Evolutionary conservation across 75 land plant species (phyloP).

Genomic region (Ceratopteris richardii): DNA sequence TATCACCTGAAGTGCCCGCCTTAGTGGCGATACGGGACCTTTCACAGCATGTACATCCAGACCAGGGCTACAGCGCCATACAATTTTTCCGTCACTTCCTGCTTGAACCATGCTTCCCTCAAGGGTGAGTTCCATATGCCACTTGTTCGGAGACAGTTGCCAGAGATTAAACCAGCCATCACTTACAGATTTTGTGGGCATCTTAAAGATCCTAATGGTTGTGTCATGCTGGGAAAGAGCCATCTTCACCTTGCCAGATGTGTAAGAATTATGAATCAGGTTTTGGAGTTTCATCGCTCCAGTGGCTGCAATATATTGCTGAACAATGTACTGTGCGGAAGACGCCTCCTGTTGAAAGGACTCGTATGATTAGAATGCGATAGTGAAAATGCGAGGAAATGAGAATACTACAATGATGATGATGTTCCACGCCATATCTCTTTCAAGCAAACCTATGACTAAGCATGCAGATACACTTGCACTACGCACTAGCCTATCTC

Average conservation of each 20-base stretch:
- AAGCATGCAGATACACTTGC: no score
- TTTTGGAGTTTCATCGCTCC: slow-evolving; percentile 49
- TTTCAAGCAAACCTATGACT: no score
- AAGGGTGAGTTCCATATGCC: slow-evolving; percentile 69
- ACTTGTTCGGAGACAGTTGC: slow-evolving; percentile 80
- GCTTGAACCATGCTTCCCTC: slow-evolving; percentile 50
- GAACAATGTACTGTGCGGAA: slow-evolving; percentile 79
- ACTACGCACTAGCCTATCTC: no score
- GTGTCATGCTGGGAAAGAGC: slow-evolving; percentile 38
- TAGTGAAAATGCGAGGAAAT: no score
- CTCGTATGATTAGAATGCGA: no score
- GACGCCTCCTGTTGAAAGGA: slow-evolving; percentile 47
- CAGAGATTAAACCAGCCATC: slow-evolving; percentile 65
- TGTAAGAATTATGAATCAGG: slow-evolving; percentile 57
- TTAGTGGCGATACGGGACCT: slow-evolving; percentile 70
- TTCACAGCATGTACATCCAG: slow-evolving; percentile 77
- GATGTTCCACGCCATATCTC: no score
- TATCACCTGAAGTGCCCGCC: slow-evolving; percentile 66
- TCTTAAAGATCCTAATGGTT: slow-evolving; percentile 33
- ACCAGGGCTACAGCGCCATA: slow-evolving; percentile 83
- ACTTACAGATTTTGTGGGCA: slow-evolving; percentile 41
- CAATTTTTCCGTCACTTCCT: slow-evolving; percentile 58
- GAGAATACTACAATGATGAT: no score
- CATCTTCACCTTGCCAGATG: slow-evolving; percentile 53
- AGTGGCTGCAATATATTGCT: slow-evolving; percentile 77